These are phyloP conservation scores for Brassica balearica DNA, from an alignment of 441 rosid genomes.

Conservation along the genomic window DNA sequence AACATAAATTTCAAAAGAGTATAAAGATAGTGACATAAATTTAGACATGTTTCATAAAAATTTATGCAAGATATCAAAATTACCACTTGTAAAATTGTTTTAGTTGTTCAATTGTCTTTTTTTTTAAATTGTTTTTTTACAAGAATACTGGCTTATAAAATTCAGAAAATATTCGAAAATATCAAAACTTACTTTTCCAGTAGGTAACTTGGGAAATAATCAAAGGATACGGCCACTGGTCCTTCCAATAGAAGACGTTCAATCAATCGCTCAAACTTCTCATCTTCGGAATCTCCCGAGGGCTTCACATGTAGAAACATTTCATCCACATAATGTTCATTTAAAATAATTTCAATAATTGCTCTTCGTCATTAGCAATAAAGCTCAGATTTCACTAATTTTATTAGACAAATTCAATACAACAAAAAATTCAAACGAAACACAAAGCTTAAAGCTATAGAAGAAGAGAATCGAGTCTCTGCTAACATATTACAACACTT, in stretches of 20 bases:
- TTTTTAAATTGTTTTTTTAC: no score
- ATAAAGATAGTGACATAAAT: no score
- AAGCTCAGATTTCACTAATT: no score
- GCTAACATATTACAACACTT: background rate
- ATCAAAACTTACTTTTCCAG: background rate
- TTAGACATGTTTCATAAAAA: no score
- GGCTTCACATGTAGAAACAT: background rate
- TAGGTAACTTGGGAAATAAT: conserved; percentile 3
- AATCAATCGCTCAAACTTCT: background rate
- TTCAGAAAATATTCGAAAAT: background rate
- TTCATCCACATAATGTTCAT: conserved; percentile 1
- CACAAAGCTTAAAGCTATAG: background rate
- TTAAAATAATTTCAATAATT: background rate
- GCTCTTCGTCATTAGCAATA: no score
- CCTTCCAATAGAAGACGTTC: background rate
- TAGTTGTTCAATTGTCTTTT: no score
- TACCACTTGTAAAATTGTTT: no score
- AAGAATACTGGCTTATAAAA: no score
- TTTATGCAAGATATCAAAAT: no score
- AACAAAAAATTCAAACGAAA: background rate
- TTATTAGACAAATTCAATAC: background rate
- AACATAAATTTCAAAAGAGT: no score
- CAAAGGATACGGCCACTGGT: background rate
- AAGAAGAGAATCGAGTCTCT: background rate
- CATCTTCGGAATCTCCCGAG: background rate